Percentiles rank a stretch among this genome's conserved stretches.
Conservation (phyloP, 257 asterid genomes). For the Marsdenia floribunda region DNA sequence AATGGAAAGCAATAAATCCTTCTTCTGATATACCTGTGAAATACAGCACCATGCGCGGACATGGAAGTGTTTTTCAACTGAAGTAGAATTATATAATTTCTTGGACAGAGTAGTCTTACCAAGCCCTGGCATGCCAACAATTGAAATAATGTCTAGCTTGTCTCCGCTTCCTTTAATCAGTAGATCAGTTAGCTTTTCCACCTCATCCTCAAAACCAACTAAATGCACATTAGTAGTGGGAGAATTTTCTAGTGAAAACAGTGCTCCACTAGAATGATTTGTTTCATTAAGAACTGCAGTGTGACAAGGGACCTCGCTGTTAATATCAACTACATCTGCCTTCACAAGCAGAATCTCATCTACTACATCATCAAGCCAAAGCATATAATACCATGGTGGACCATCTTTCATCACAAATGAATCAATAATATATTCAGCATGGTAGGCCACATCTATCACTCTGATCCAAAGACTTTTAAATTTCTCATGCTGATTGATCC, state of each 20-base stretch:
- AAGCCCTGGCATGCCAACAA: constrained; percentile 22
- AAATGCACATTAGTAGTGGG: not conserved
- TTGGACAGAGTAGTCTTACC: constrained; percentile 17
- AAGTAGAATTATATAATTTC: not conserved
- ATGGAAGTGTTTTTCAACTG: not conserved
- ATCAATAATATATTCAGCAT: not conserved
- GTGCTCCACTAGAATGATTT: not conserved
- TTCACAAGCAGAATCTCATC: not conserved
- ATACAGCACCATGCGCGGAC: constrained; percentile 2
- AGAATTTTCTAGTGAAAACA: not conserved
- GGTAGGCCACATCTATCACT: not conserved
- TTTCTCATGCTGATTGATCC: not conserved
- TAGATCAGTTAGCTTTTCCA: not conserved
- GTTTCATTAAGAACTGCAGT: not conserved
- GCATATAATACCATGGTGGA: not conserved
- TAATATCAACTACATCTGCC: not conserved
- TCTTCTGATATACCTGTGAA: constrained; percentile 7
- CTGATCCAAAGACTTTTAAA: not conserved
- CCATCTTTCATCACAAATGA: not conserved
- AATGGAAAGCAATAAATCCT: not conserved
- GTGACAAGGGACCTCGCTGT: not conserved
- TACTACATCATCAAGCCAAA: not conserved
- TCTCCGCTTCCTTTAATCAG: constrained; percentile 1
- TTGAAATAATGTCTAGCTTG: constrained; percentile 13
- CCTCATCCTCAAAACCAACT: constrained; percentile 10